Evolutionary conservation across 352 stramenopile genomes (phyloP).

Genomic region (Phytophthora sp.): DNA sequence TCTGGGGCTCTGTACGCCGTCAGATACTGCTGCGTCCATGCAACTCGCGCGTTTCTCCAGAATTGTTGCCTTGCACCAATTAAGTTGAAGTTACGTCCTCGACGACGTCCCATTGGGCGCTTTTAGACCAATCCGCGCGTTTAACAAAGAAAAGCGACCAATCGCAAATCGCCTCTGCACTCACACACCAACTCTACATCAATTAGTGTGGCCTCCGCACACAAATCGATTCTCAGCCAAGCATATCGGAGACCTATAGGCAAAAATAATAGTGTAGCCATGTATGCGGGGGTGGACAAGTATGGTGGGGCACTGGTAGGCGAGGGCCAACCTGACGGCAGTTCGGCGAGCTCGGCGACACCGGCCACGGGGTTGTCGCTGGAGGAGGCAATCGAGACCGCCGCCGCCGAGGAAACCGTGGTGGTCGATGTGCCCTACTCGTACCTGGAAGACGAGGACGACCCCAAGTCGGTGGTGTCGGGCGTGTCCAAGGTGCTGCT

Average conservation of each 20-base stretch:
- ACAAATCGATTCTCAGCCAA: constrained; percentile 10
- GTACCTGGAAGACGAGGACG: constrained; percentile 74
- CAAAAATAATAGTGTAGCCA: constrained; percentile 55
- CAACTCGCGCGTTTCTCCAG: not conserved
- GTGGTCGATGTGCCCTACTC: constrained; percentile 84
- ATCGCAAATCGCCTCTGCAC: too few species aligned
- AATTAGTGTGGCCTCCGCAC: not conserved
- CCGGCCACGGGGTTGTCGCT: constrained; percentile 52
- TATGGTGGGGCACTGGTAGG: constrained; percentile 77
- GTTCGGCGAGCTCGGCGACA: constrained; percentile 1
- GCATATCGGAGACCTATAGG: not conserved
- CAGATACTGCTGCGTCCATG: not conserved
- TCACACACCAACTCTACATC: not conserved
- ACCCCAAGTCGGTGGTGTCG: constrained; percentile 59
- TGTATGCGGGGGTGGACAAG: constrained; percentile 87
- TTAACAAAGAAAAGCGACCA: constrained; percentile 1
- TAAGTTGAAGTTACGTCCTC: not conserved
- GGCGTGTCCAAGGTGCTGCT: constrained; percentile 74
- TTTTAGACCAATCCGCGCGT: not conserved
- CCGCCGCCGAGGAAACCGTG: constrained; percentile 78
- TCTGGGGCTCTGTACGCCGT: not conserved
- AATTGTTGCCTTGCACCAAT: constrained; percentile 2
- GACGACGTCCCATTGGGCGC: not conserved
- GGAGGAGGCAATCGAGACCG: constrained; percentile 80
- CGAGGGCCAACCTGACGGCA: constrained; percentile 56